A percentile compares a stretch with the other conserved stretches of the same genome.
These are phyloP conservation scores for Albifimbria verrucaria DNA, from an alignment of 2,329 filamentous ascomycete genomes.

Conservation along the genomic window DNA sequence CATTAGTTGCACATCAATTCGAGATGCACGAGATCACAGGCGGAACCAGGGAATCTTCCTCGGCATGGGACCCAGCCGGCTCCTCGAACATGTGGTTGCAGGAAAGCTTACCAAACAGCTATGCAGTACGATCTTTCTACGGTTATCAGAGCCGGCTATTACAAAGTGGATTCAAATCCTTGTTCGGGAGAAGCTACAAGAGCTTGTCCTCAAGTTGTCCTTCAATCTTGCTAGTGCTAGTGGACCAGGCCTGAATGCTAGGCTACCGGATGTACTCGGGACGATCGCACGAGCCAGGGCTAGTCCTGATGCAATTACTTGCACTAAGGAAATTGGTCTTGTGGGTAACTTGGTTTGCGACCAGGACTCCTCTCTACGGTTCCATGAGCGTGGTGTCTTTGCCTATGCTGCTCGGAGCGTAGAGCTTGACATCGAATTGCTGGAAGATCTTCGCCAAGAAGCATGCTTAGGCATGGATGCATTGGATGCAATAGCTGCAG, in stretches of 20 bases:
- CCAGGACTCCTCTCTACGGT: constrained; percentile 39
- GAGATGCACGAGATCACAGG: constrained; percentile 50
- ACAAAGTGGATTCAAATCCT: constrained; percentile 45
- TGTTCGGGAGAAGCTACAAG: constrained; percentile 52
- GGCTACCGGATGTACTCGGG: constrained; percentile 21
- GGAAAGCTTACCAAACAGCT: constrained; percentile 43
- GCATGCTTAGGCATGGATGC: constrained; percentile 54
- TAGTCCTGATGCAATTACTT: constrained; percentile 40
- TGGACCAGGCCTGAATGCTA: constrained; percentile 37
- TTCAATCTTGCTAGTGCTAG: constrained; percentile 45
- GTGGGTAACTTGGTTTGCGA: constrained; percentile 48
- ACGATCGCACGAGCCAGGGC: constrained; percentile 25
- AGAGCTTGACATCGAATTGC: constrained; percentile 48
- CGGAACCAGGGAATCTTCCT: constrained; percentile 22
- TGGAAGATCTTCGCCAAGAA: constrained; percentile 51
- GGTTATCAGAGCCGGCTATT: constrained; percentile 49
- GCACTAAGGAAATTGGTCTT: constrained; percentile 45
- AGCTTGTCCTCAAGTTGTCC: constrained; percentile 49
- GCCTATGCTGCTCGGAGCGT: constrained; percentile 46
- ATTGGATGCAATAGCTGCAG: constrained; percentile 40
- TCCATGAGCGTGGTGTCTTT: constrained; percentile 50
- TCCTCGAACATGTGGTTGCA: constrained; percentile 41
- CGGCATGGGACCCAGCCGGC: constrained; percentile 7
- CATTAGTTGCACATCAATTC: constrained; percentile 49
- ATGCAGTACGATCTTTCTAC: constrained; percentile 49